Evolutionary conservation across 75 land plant species (phyloP), one percentile per base, ranked within the genome.

Genomic region (Ceratopteris richardii): DNA sequence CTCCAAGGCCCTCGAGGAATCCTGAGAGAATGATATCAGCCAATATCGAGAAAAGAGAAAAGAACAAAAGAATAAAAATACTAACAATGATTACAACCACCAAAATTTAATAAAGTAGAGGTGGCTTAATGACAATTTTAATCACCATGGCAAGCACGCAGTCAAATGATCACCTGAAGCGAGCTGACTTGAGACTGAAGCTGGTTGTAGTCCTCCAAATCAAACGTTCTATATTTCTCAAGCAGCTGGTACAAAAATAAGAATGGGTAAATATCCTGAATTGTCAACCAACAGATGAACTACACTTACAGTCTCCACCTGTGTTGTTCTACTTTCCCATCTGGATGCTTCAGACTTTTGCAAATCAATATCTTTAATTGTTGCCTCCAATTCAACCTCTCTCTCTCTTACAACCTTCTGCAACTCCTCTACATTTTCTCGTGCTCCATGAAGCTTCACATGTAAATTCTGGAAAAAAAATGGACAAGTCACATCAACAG

Each of bases 121-220:
- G n/a, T n/a, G n/a, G n/a, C n/a, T n/a, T n/a, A n/a, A n/a, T n/a
- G n/a, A n/a, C n/a, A n/a, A n/a, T n/a, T n/a, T n/a, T n/a, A n/a
- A n/a, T n/a, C n/a, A n/a, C n/a, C n/a, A n/a, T n/a, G n/a, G n/a
- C n/a, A n/a, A n/a, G n/a, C n/a, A n/a, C n/a, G n/a, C n/a, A n/a
- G n/a, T n/a, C n/a, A n/a, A n/a, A n/a, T n/a, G n/a, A n/a, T n/a
- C 37, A 80, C 95, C 87, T 89, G 78, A 55, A 71, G 56, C 48
- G 71, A 62, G 20, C 61, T 69, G 51, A 78, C 57, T 29, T 81
- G 72, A 44, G 57, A 61, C 73, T 79, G 86, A 57, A 83, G 58
- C 29, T 67, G 75, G 50, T 79, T 60, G 67, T 86, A 78, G 13
- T 89, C 88, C 43, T 77, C 79, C 12, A 73, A 66, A 75, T 93